Evolutionary conservation across 805 yeast species (phyloP), one percentile per base, ranked within the genome.

Genomic region (Yarrowia sp.): DNA sequence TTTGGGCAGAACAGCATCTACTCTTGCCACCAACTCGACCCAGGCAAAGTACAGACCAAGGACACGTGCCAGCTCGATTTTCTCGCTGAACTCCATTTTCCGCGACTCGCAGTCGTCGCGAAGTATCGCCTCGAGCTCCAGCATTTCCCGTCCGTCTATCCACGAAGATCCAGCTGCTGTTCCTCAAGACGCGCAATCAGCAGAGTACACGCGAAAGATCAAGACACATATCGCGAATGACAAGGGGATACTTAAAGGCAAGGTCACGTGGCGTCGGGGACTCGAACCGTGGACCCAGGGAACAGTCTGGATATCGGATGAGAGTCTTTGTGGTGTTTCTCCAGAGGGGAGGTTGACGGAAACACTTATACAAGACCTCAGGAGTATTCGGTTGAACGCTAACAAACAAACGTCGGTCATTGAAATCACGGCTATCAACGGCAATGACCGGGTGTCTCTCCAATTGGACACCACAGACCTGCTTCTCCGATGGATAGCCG

Each of bases 1-100:
- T 7, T 26, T 56, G 7, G 63, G 63, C 14, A n/a, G 65, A 43
- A 59, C 65, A 1, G 19, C 42, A 5, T 59, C 65, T 2, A 59
- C 52, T 12, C 42, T 35, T 2, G 65, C 65, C 35, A 59, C 65
- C 8, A 15, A 22, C 22, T 12, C 65, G 12, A 45, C 65, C 9
- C 52, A 43, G 19, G 65, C 65, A 2, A 59, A 59, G 42, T 59
- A 59, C 35, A 52, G 65, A 3, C 52, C 65, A 2, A 19, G 65
- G 35, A 59, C 65, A 14, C 65, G 65, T 4, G 65, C 42, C 15
- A 26, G 41, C 14, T 59, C 65, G 14, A 59, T 59, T 35, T 59
- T 59, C 35, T 59, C 65, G 32, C 65, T 59, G 32, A 59, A 59
- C 52, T 59, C 65, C 12, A 59, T 59, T 14, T 59, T 59, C 52